Percentiles rank a stretch among this genome's conserved stretches.
Conservation (phyloP, 2,329 filamentous ascomycete genomes). For the Chaetomium sp. region DNA sequence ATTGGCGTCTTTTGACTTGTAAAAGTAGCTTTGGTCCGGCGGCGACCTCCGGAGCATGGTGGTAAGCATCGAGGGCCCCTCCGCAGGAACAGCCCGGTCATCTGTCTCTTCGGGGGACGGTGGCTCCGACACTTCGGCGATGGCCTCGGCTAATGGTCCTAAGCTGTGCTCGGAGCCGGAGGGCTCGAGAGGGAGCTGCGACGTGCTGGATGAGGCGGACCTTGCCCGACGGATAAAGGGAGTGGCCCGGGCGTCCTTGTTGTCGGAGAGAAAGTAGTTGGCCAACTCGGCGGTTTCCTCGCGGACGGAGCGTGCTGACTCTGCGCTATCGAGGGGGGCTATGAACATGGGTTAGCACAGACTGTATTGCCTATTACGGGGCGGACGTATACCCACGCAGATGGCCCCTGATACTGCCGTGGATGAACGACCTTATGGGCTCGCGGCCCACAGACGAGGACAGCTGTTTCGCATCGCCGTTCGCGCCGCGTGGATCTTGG, state of each 20-base stretch:
- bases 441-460: slow-evolving; percentile 47
- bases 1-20: slow-evolving; percentile 13
- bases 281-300: slow-evolving; percentile 85
- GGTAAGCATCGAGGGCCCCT: slow-evolving; percentile 40
- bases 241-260: slow-evolving; percentile 38
- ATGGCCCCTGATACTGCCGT: slow-evolving; percentile 55
- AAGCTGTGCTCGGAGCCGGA: slow-evolving; percentile 18
- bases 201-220: slow-evolving; percentile 27
- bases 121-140: slow-evolving; percentile 56
- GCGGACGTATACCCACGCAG: slow-evolving; percentile 37
- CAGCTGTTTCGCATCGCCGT: slow-evolving; percentile 28
- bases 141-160: slow-evolving; percentile 40
- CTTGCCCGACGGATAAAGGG: slow-evolving; percentile 39
- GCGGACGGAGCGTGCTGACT: slow-evolving; percentile 72
- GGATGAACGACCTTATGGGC: slow-evolving; percentile 65
- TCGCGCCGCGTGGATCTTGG: slow-evolving; percentile 16
- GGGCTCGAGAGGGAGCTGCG: slow-evolving; percentile 19
- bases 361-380: neutral
- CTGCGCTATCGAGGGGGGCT: slow-evolving; percentile 59
- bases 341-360: slow-evolving; percentile 3
- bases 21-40: slow-evolving; percentile 25
- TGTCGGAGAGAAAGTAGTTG: slow-evolving; percentile 68
- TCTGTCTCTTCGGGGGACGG: slow-evolving; percentile 39
- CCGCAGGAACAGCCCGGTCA: slow-evolving; percentile 16
- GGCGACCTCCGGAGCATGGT: slow-evolving; percentile 46